Evolutionary conservation across 495 filamentous ascomycete genomes (phyloP), one percentile per base, ranked within the genome.

Genomic region (Parmelia sp.): DNA sequence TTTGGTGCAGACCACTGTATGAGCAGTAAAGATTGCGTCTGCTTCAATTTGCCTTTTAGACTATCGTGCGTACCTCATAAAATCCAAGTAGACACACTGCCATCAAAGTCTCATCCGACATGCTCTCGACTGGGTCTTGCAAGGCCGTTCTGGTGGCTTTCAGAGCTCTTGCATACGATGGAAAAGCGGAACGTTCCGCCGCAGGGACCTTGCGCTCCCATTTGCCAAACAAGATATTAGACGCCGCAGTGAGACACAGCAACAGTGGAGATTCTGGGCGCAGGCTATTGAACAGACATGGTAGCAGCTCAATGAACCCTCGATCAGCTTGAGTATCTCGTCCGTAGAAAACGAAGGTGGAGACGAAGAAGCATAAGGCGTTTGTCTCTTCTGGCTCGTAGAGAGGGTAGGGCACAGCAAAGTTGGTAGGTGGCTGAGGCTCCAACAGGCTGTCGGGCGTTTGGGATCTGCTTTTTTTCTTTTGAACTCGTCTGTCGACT

Each of bases 21-120:
- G n/a, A n/a, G n/a, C n/a, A 31, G 27, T 19, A 31, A 53, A 31
- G 27, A 31, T 14, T 31, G 5, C 27, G 8, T 53, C 15, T 53
- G 21, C 36, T 21, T 27, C 31, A n/a, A 14, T 5, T 17, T n/a
- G n/a, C n/a, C n/a, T n/a, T n/a, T 33, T 10, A 55, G 49, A 40
- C 23, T 31, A 37, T 6, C 47, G 14, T 19, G 29, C 58, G 33
- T 37, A 67, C 66, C 59, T 70, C 66, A 31, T 68, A 68, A 5
- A 65, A 64, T 15, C 66, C 63, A 27, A 70, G 65, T 21, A 70
- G 45, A 53, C 89, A 72, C 33, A 88, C 80, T 0, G 85, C 77
- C 31, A 84, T 80, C 27, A 90, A 69, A n/a, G 83, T 82, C 36
- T 79, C 75, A 65, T 88, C 83, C n/a, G 80, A 70, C 64, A 76